Base-by-base conservation (phyloP, 1,284 basidiomycete genomes). In the Apiotrichum brassicae region DNA sequence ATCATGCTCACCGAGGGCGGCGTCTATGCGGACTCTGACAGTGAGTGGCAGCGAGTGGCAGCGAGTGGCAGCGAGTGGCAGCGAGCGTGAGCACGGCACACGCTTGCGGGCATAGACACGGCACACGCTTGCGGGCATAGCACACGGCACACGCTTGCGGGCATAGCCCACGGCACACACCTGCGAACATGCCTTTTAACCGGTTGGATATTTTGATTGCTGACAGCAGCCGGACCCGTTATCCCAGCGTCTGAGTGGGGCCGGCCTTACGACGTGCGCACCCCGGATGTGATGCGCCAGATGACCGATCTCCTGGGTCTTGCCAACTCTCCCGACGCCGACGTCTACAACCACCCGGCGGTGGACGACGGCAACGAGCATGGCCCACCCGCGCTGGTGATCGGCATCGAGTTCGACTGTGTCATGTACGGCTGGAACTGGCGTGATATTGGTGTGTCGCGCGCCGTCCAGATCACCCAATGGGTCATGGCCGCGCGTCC, bases 21-120 rank as follows among this genome's bases (percentile, higher is more conserved):
- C 2, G 70, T 75, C 43, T 75, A 75, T 58, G 54, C 65, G 11
- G 73, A 75, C 46, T 70, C 66, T n/a, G 74, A 75, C 51, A 75
- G 73, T 14, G 44, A 35, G 26, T 55, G 40, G 18, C 22, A n/a
- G 9, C 11, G 33, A 35, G 26, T 55, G 40, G 18, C 22, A n/a
- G 9, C 11, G 33, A 35, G 26, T 55, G 40, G 18, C 22, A n/a
- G 9, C 11, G 33, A 35, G 26, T 55, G 40, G 18, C 22, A n/a
- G 9, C 11, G 33, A 14, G 28, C 28, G 28, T 14, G 28, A 7
- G 28, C 28, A 14, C 28, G 28, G 8, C 28, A 7, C 9, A 34
- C 33, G 33, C 7, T 3, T 2, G 4, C 25, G 6, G 58, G 33
- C 16, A 30, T 16, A 42, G 6, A 6, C 9, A 16, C 14, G 9